phyloP scores from a whole-genome alignment of 441 rosid species.

The Gossypium schwendimanii region DNA sequence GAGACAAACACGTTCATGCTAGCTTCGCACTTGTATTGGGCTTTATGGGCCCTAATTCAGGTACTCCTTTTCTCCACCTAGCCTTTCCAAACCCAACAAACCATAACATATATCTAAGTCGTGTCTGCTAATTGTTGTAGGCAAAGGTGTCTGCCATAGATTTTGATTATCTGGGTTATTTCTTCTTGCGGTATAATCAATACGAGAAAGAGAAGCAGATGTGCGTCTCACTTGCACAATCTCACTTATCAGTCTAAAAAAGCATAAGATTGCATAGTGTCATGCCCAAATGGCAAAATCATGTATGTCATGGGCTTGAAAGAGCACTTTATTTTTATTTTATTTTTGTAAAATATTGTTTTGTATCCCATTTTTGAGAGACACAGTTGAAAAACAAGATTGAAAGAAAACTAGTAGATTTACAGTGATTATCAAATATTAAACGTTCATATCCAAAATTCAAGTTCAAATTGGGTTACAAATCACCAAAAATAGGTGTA shows the following conservation, averaged over 20 bases:
- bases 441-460: too few species aligned
- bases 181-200: conserved; percentile 79
- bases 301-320: not conserved
- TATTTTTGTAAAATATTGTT: conserved; percentile 19
- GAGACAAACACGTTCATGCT: conserved; percentile 72
- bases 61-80: conserved; percentile 24
- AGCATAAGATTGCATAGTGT: conserved; percentile 3
- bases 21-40: conserved; percentile 86
- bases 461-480: too few species aligned
- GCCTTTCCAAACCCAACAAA: conserved; percentile 3
- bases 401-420: too few species aligned
- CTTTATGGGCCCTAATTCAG: conserved; percentile 95
- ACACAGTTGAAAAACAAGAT: not conserved
- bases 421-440: too few species aligned
- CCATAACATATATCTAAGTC: not conserved
- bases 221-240: conserved; percentile 47
- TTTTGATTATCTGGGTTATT: conserved; percentile 77
- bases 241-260: conserved; percentile 33
- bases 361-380: conserved; percentile 9
- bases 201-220: conserved; percentile 63
- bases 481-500: too few species aligned
- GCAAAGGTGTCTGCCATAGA: conserved; percentile 95
- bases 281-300: not conserved
- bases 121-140: conserved; percentile 24
- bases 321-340: not conserved